Conservation (phyloP, 1,284 basidiomycete genomes). For the Athelia sp. region DNA sequence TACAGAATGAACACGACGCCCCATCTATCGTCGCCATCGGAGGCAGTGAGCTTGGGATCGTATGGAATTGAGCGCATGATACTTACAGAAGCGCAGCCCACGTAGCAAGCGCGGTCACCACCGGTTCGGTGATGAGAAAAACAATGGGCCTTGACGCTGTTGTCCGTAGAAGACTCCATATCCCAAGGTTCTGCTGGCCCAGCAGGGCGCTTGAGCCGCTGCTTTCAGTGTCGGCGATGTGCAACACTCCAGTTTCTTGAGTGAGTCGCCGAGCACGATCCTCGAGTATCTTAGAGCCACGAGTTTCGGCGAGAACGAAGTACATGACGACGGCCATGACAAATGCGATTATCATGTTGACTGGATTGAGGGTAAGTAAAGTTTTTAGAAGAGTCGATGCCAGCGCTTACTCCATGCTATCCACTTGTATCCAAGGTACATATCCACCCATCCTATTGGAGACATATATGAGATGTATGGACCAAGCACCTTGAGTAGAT, state of each 20-base stretch:
- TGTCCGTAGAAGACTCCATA: neutral
- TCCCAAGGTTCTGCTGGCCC: neutral
- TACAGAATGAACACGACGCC: conserved; percentile 1
- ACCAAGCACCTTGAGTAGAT: neutral
- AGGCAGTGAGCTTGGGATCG: neutral
- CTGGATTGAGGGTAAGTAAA: neutral
- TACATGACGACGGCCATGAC: neutral
- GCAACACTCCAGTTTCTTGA: neutral
- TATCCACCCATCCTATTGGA: conserved; percentile 1
- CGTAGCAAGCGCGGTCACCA: neutral
- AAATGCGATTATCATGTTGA: conserved; percentile 2
- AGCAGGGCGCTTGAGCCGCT: neutral
- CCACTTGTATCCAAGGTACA: neutral
- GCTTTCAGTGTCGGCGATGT: neutral
- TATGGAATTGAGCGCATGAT: too few species aligned
- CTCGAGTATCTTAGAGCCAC: neutral
- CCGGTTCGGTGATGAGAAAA: conserved; percentile 1
- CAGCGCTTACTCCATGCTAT: conserved; percentile 1
- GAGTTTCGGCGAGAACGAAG: conserved; percentile 1
- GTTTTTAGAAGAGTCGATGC: neutral
- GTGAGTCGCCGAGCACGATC: neutral
- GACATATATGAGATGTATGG: neutral
- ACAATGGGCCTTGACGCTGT: neutral
- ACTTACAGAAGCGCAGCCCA: neutral
- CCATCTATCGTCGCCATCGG: neutral